Percentiles rank a stretch among this genome's conserved stretches.
Conservation (phyloP, 495 filamentous ascomycete species). For the Xeromyces bisporus region DNA sequence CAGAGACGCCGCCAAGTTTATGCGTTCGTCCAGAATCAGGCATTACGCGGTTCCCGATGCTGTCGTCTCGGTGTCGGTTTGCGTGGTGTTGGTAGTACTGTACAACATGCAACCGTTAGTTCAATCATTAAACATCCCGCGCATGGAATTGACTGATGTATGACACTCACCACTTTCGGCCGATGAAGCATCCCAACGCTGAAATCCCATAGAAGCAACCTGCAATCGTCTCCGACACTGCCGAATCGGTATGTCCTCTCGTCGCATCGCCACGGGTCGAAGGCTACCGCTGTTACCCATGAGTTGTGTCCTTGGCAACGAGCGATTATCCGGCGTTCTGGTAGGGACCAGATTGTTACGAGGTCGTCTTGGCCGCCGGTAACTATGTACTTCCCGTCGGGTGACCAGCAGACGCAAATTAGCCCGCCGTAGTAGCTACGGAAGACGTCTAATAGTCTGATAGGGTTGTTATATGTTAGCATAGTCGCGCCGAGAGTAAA, state of each 20-base stretch:
- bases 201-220: conserved; percentile 90
- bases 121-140: neutral
- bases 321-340: conserved; percentile 70
- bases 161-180: conserved; percentile 52
- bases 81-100: conserved; percentile 37
- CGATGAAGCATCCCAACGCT: conserved; percentile 89
- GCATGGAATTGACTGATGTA: conserved; percentile 17
- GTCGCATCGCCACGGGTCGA: conserved; percentile 94
- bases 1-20: conserved; percentile 28
- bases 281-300: conserved; percentile 85
- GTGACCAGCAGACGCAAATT: conserved; percentile 90
- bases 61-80: conserved; percentile 55
- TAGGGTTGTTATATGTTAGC: no score
- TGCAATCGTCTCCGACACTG: conserved; percentile 84
- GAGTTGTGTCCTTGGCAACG: conserved; percentile 87
- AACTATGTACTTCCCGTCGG: conserved; percentile 87
- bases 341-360: conserved; percentile 81
- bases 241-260: conserved; percentile 88
- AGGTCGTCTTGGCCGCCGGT: conserved; percentile 94
- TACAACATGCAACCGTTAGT: conserved; percentile 10
- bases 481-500: no score
- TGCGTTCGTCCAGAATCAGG: conserved; percentile 50
- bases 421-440: conserved; percentile 85
- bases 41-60: conserved; percentile 38
- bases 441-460: conserved; percentile 66